Base-by-base conservation (phyloP, 306 rosid genomes). In the Quercus engelmannii region DNA sequence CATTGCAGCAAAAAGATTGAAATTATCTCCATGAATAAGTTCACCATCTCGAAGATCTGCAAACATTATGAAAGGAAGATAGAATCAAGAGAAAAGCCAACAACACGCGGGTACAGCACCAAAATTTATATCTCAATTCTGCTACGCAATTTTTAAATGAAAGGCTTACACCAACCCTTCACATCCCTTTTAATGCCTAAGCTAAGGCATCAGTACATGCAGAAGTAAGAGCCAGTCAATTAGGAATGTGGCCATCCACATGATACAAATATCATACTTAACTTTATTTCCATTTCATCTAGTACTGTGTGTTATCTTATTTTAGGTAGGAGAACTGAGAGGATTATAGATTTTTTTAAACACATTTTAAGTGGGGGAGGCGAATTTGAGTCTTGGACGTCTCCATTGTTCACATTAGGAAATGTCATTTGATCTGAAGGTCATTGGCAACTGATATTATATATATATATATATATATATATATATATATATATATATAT, bases 1-100 rank as follows among this genome's bases (percentile, higher is more conserved):
- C 99, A 95, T 92, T 77, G 99, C 99, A 62, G 99, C 90, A 79
- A 88, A 95, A 30, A 95, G 98, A 83, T 95, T 91, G 86, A 95
- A 95, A 84, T 91, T 95, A 35, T 92, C 98, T 6, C 98, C 99
- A 43, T 91, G 95, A 87, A 95, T 87, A 54, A 95, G 97, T 86
- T 92, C 92, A 71, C 99, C 98, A 25, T 95, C 98, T 86, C 77
- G 91, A 89, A 95, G 99, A 91, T 92, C 99, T 95, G 90, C 77
- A 75, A 78, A 80, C 31, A 80, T 74, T 54, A 72, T 21, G 8
- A 55, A 84, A 70, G 31, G 52, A 14, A 55, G 64, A 54, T 79
- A 23, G 25, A 67, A 65, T 43, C 38, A 25, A 77, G n/a, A 68
- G 69, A 15, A 21, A 6, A 57, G 2, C 56, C 55, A n/a, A 76